A percentile compares a stretch with the other conserved stretches of the same genome.
Conservation (phyloP, 179 eudicot species). For the Spergularia azorica region DNA sequence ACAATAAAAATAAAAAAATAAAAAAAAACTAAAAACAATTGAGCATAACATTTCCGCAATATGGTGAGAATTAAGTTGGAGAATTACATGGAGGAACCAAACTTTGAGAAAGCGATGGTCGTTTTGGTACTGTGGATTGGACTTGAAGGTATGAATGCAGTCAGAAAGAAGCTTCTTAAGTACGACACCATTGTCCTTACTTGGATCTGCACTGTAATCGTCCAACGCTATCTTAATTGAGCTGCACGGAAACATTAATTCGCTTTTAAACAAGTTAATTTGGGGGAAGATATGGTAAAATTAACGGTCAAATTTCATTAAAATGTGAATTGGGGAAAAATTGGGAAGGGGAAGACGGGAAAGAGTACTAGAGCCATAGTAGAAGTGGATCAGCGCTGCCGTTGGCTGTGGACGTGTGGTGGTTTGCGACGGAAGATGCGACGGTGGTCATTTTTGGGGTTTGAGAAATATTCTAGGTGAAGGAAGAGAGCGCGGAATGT, state of each 20-base stretch:
- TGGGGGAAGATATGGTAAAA: neutral
- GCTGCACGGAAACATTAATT: conserved; percentile 30
- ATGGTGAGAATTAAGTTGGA: neutral
- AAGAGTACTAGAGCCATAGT: conserved; percentile 25
- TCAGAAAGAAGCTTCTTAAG: conserved; percentile 45
- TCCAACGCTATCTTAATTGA: conserved; percentile 47
- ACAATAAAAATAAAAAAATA: too few relatives aligned
- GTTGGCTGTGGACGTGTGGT: neutral
- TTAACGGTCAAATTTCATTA: neutral
- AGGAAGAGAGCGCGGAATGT: too few relatives aligned
- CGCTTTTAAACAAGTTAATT: neutral
- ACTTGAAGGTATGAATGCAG: conserved; percentile 64
- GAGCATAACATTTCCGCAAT: neutral
- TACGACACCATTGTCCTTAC: conserved; percentile 17
- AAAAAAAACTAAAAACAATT: neutral
- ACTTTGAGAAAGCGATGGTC: conserved; percentile 86
- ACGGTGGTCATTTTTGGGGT: conserved; percentile 5
- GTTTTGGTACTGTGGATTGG: conserved; percentile 47
- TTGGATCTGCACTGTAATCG: conserved; percentile 28
- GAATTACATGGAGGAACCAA: conserved; percentile 76
- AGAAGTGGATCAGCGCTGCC: conserved; percentile 26
- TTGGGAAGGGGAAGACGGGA: neutral
- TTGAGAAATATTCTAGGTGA: too few relatives aligned
- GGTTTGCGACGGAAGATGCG: neutral
- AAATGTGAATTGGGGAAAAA: neutral